Conservation (phyloP, 805 yeast species). For the Scheffersomyces spartinae region DNA sequence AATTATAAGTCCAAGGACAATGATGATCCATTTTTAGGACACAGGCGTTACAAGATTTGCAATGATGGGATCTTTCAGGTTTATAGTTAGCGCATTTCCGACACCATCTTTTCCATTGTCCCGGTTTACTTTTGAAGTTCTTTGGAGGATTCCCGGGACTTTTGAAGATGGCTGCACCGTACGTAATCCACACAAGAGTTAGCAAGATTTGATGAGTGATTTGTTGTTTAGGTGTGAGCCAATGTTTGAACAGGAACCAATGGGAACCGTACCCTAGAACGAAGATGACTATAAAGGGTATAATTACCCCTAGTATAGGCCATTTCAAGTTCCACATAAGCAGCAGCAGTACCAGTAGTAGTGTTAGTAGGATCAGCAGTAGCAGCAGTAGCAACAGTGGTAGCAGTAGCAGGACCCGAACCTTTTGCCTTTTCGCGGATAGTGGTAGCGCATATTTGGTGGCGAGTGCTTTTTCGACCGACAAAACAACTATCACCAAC, state of each 20-base stretch:
- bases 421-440: background rate
- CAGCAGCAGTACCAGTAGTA: too few relatives aligned
- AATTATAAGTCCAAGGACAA: constrained; percentile 86
- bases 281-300: constrained; percentile 45
- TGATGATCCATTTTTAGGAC: constrained; percentile 91
- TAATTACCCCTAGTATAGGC: constrained; percentile 9
- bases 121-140: constrained; percentile 28
- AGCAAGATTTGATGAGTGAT: constrained; percentile 35
- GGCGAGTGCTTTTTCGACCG: too few relatives aligned
- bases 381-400: too few relatives aligned
- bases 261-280: constrained; percentile 55
- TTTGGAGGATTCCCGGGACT: constrained; percentile 62
- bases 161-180: constrained; percentile 51
- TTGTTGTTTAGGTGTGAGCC: constrained; percentile 28
- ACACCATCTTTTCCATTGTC: constrained; percentile 61
- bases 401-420: too few relatives aligned
- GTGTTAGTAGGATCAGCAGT: too few relatives aligned
- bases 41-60: constrained; percentile 65
- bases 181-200: constrained; percentile 62
- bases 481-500: constrained; percentile 3
- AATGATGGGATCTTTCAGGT: constrained; percentile 82
- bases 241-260: constrained; percentile 37
- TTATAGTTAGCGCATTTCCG: constrained; percentile 59
- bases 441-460: background rate
- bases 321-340: constrained; percentile 9